Evolutionary conservation across 805 yeast genomes (phyloP).

Genomic region (Lipomyces orientalis): DNA sequence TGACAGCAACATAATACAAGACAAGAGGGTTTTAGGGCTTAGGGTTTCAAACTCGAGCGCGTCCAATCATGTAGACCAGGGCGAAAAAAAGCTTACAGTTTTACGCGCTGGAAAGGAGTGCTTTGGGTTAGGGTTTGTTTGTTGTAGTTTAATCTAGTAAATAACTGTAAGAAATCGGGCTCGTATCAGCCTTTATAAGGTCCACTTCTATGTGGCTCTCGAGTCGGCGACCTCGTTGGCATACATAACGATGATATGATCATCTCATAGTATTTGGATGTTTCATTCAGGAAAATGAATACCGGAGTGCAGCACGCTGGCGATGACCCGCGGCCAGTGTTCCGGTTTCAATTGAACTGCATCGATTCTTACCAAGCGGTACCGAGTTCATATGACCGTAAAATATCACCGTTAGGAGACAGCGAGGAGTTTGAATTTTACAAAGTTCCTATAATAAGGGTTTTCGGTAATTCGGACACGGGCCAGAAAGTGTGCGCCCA

Average conservation of each 20-base stretch:
- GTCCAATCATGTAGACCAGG: too few relatives aligned
- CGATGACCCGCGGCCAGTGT: conserved; percentile 7
- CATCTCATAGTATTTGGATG: not conserved
- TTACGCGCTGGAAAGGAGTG: too few relatives aligned
- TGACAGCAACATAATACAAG: not conserved
- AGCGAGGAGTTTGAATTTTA: conserved; percentile 21
- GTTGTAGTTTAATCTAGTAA: not conserved
- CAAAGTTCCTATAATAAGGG: conserved; percentile 73
- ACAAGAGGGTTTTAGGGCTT: not conserved
- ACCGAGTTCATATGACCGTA: conserved; percentile 61
- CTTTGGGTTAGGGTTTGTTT: not conserved
- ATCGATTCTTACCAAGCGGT: conserved; percentile 68
- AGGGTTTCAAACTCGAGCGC: not conserved
- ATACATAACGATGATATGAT: not conserved
- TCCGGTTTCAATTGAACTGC: conserved; percentile 60
- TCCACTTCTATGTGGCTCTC: not conserved
- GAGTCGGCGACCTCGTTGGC: not conserved
- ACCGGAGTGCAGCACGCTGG: not conserved
- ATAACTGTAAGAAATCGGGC: not conserved
- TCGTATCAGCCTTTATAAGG: not conserved
- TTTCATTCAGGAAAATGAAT: not conserved
- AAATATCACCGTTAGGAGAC: conserved; percentile 38
- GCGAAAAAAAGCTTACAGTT: too few relatives aligned
- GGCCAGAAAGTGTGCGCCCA: conserved; percentile 70
- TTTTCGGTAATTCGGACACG: conserved; percentile 72